Percentiles rank a stretch among this genome's conserved stretches.
phyloP scores from a whole-genome alignment of 2,329 filamentous ascomycete genomes.

The Neofusicoccum kwambonambiense region DNA sequence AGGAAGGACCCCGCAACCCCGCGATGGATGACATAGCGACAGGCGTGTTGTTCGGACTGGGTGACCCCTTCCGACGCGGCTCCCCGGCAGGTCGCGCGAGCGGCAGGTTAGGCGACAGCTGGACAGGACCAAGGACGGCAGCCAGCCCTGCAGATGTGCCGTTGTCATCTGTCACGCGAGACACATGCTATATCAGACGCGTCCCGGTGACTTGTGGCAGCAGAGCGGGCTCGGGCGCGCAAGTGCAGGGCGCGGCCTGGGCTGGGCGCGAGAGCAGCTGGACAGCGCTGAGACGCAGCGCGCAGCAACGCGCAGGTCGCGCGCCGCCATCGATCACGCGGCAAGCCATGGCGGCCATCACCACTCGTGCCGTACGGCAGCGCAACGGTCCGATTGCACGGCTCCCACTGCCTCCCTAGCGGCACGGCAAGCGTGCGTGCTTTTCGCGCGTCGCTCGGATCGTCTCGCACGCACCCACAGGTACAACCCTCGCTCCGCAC shows the following conservation, averaged over 20 bases:
- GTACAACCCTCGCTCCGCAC: not conserved
- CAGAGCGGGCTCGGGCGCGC: not conserved
- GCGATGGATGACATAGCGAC: slow-evolving; percentile 4
- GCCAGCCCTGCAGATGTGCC: not conserved
- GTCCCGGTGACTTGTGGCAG: not conserved
- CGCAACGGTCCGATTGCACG: slow-evolving; percentile 7
- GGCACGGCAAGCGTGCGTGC: not conserved
- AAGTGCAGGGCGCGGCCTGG: not conserved
- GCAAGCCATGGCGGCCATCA: not conserved
- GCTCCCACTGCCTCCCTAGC: not conserved
- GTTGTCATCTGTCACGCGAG: not conserved
- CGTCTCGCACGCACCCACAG: not conserved
- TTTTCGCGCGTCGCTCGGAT: not conserved
- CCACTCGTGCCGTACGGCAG: not conserved
- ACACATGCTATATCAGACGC: not conserved
- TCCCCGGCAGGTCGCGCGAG: slow-evolving; percentile 5
- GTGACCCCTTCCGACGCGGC: not conserved
- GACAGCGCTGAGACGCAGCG: not conserved
- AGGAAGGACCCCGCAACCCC: not conserved
- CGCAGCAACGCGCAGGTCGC: too few relatives aligned
- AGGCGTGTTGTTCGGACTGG: not conserved
- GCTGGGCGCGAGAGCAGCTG: not conserved
- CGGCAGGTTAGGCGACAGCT: slow-evolving; percentile 10
- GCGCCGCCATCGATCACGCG: not conserved
- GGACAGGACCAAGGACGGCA: not conserved